A percentile compares a stretch with the other conserved stretches of the same genome.
phyloP scores from a whole-genome alignment of 2,329 filamentous ascomycete genomes.

The Ascochyta clinopodiicola region DNA sequence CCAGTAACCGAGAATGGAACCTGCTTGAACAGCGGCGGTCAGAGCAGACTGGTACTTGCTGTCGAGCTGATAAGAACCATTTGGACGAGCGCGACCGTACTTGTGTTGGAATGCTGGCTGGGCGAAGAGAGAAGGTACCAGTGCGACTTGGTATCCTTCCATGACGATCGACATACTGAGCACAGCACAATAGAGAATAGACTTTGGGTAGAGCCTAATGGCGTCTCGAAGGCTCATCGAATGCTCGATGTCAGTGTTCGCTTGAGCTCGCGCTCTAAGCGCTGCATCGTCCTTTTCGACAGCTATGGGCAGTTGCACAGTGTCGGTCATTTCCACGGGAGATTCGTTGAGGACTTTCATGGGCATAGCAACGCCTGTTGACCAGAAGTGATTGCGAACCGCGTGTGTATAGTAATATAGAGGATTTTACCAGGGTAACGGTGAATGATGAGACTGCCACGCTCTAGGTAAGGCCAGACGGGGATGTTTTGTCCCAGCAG shows the following conservation, averaged over 20 bases:
- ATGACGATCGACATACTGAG: slow-evolving; percentile 86
- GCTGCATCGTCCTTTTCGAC: neutral
- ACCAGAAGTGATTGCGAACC: neutral
- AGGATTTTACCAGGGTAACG: neutral
- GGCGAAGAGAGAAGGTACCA: slow-evolving; percentile 77
- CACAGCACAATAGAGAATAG: slow-evolving; percentile 77
- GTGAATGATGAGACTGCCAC: neutral
- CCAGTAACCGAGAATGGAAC: slow-evolving; percentile 47
- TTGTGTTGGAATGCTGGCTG: slow-evolving; percentile 50
- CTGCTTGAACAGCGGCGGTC: slow-evolving; percentile 49
- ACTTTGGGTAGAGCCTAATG: slow-evolving; percentile 80
- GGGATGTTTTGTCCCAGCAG: too few relatives aligned
- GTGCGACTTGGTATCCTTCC: slow-evolving; percentile 83
- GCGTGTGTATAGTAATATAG: neutral
- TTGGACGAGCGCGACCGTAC: slow-evolving; percentile 44
- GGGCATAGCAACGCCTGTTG: neutral
- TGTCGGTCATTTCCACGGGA: neutral
- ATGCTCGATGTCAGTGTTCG: slow-evolving; percentile 6
- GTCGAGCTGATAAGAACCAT: slow-evolving; percentile 46
- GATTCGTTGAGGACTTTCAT: neutral
- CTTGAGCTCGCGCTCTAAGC: slow-evolving; percentile 6
- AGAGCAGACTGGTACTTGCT: slow-evolving; percentile 53
- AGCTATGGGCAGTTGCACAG: neutral
- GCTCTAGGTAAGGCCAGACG: neutral
- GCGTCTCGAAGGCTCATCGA: slow-evolving; percentile 65